phyloP scores from a whole-genome alignment of 148 eudicot species.

The Arctostaphylos glauca region DNA sequence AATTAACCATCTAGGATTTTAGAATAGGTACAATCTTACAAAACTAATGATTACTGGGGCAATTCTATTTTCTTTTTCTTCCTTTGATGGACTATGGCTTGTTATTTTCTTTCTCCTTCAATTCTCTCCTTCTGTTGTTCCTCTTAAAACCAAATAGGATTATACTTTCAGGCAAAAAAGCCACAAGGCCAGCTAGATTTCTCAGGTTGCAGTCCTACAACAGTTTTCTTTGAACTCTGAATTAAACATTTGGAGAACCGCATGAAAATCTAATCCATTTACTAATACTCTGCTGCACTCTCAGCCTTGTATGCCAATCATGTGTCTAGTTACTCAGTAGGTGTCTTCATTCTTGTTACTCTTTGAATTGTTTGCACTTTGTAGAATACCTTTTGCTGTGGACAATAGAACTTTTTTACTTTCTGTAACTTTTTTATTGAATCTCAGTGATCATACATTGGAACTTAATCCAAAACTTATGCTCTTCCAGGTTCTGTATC shows the following conservation, averaged over 20 bases:
- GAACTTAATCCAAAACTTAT: no score
- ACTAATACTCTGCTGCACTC: neutral
- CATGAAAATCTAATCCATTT: neutral
- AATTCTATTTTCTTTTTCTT: no score
- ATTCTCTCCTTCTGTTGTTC: neutral
- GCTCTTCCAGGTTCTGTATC: constrained; percentile 25
- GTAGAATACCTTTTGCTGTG: neutral
- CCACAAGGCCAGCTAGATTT: neutral
- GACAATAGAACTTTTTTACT: neutral
- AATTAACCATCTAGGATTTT: neutral
- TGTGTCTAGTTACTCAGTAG: neutral
- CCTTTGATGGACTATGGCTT: no score
- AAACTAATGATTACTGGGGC: neutral
- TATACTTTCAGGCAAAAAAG: neutral
- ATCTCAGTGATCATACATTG: neutral
- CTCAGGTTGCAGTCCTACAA: neutral
- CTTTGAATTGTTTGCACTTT: neutral
- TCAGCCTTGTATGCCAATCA: neutral
- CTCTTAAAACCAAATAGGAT: neutral
- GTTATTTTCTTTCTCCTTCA: neutral
- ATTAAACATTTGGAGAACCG: neutral
- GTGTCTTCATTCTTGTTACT: neutral
- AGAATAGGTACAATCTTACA: neutral
- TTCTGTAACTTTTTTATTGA: neutral
- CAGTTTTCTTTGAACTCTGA: neutral